phyloP scores from a whole-genome alignment of 202 grass and related monocot species.

The Panicum hallii region DNA sequence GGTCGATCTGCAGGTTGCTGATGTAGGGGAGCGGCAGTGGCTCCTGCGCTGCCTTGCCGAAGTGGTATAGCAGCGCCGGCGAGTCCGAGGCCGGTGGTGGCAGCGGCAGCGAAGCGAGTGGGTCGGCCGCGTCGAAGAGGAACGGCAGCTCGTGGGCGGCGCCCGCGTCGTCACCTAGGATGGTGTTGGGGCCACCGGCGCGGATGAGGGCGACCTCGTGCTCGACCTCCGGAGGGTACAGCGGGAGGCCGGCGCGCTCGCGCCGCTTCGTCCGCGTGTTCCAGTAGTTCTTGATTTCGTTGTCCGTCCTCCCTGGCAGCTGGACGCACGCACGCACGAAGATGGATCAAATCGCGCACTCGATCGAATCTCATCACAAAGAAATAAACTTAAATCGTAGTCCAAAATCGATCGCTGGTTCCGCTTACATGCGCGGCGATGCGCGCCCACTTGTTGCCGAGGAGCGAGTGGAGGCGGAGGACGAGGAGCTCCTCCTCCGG shows the following conservation, averaged over 20 bases:
- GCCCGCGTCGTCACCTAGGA: background rate
- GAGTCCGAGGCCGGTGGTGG: background rate
- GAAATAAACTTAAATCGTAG: background rate
- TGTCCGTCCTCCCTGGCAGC: background rate
- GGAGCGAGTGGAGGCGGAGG: conserved; percentile 32
- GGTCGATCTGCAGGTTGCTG: background rate
- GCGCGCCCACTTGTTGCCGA: background rate
- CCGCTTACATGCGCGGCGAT: conserved; percentile 52
- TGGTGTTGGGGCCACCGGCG: conserved; percentile 12
- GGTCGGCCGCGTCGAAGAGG: background rate
- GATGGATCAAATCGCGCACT: no score
- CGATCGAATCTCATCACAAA: background rate
- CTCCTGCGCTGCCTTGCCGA: background rate
- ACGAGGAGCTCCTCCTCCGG: conserved; percentile 60
- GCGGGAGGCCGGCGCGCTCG: conserved; percentile 45
- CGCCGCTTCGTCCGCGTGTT: conserved; percentile 58
- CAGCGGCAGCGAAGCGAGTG: background rate
- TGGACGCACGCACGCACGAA: background rate
- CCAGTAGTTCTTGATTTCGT: conserved; percentile 53
- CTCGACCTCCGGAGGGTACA: conserved; percentile 56
- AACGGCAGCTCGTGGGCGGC: background rate
- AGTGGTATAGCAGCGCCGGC: background rate
- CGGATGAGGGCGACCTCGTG: conserved; percentile 31
- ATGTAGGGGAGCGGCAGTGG: background rate
- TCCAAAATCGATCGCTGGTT: background rate